Base-by-base conservation (phyloP, 495 filamentous ascomycete species). In the Hypoxylon subgilvum region DNA sequence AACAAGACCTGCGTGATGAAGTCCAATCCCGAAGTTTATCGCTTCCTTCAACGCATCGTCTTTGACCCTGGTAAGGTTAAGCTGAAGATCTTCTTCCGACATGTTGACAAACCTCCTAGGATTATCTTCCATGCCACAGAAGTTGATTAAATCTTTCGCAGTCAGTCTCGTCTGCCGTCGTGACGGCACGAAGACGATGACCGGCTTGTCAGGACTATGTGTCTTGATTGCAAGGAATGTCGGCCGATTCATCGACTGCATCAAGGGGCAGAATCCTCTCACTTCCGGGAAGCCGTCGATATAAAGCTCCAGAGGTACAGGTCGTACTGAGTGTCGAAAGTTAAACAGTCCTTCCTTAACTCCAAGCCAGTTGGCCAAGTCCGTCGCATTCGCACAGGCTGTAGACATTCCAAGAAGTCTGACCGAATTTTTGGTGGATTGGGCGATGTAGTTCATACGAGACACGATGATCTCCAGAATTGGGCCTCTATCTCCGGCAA, bases 381-480 rank as follows among this genome's bases (percentile, higher is more conserved):
- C 95, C 23, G 79, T 88, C 4, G 94, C 95, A 72, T 99, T 99
- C 2, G 94, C 94, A 70, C 92, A 97, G 19, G 94, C 94, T 14
- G 94, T 97, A 13, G 95, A 97, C 94, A 99, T 97, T 16, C 94
- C 94, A 68, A 99, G 85, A 10, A 99, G 77, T 9, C 94, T 82
- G 6, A 97, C 92, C 10, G 90, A 85, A 28, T 87, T 88, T 70
- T 96, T 92, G 18, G 85, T 88, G 62, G 96, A 92, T 3, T 91
- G 88, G 3, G 94, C 95, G 68, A 99, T 99, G 69, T 97, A 99
- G 65, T 97, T 97, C 94, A 97, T 99, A 68, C 94, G 85, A 12
- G 92, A 96, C 6, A 99, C 94, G 67, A 99, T 99, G 61, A 99
- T 99, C 76, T 99, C 94, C 12, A 99, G 80, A 82, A 97, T 97